Evolutionary conservation across 2,329 filamentous ascomycete species (phyloP).

Genomic region (Coniella vitis): DNA sequence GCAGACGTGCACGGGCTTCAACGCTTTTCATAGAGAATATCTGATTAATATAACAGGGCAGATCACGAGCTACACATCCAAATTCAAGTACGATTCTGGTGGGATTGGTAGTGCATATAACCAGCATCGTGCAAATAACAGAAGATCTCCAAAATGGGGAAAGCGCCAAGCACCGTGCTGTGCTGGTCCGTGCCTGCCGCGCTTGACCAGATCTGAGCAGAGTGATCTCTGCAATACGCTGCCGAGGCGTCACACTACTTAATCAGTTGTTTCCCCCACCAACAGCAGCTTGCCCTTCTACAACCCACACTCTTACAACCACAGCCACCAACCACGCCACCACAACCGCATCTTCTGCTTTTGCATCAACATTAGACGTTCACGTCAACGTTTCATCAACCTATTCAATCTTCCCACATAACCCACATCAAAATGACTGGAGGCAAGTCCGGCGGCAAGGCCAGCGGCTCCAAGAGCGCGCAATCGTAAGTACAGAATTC

Average conservation of each 20-base stretch:
- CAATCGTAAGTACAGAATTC: conserved; percentile 75
- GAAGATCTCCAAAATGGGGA: too few species aligned
- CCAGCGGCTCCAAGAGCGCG: conserved; percentile 96
- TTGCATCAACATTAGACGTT: conserved; percentile 22
- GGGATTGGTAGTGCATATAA: too few species aligned
- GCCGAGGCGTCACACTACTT: conserved; percentile 48
- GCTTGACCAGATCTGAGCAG: too few species aligned
- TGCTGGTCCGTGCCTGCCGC: not conserved
- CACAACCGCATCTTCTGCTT: conserved; percentile 23
- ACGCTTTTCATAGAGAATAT: too few species aligned
- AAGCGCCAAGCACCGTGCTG: too few species aligned
- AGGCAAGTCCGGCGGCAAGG: conserved; percentile 99
- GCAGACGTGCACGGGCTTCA: too few species aligned
- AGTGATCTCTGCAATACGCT: conserved; percentile 35
- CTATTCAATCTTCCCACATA: conserved; percentile 23
- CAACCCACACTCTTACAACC: conserved; percentile 22
- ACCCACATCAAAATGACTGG: conserved; percentile 87
- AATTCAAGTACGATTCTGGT: too few species aligned
- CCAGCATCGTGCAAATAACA: too few species aligned
- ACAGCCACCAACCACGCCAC: conserved; percentile 12
- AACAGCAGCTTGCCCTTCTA: conserved; percentile 22
- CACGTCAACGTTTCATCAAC: conserved; percentile 1
- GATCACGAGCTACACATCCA: too few species aligned
- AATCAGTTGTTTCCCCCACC: conserved; percentile 42
- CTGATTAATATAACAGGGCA: too few species aligned